A percentile compares a stretch with the other conserved stretches of the same genome.
These are phyloP conservation scores for Triangularia setosa DNA, from an alignment of 2,329 filamentous ascomycete genomes.

Conservation along the genomic window DNA sequence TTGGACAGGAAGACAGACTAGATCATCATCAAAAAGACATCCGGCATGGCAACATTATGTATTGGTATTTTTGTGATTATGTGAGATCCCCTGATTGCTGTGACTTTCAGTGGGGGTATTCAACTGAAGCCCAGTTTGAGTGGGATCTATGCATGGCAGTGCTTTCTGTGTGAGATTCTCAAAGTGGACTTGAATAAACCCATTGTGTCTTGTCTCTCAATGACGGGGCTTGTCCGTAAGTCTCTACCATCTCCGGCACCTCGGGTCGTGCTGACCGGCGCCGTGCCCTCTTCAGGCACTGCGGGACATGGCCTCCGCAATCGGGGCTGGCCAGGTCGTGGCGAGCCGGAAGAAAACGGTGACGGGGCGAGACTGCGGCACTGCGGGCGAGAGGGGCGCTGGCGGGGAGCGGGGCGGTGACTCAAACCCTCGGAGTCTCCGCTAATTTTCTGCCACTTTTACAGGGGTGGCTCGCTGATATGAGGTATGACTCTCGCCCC, in stretches of 20 bases:
- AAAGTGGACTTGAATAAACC: neutral
- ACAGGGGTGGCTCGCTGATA: neutral
- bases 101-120: neutral
- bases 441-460: neutral
- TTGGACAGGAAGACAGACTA: neutral
- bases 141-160: neutral
- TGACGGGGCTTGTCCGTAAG: neutral
- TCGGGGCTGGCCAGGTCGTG: neutral
- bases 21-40: neutral
- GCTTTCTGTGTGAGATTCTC: neutral
- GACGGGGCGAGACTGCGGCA: neutral
- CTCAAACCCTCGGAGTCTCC: neutral
- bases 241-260: neutral
- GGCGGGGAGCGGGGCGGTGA: neutral
- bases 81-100: neutral
- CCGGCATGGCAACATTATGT: neutral
- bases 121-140: neutral
- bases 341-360: neutral
- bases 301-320: neutral
- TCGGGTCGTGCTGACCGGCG: neutral
- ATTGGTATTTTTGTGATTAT: neutral
- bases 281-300: neutral
- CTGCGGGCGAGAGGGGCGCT: neutral
- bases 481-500: neutral
- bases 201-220: neutral